Base-by-base conservation (phyloP, 2,329 filamentous ascomycete genomes). In the Blastomyces silverae region DNA sequence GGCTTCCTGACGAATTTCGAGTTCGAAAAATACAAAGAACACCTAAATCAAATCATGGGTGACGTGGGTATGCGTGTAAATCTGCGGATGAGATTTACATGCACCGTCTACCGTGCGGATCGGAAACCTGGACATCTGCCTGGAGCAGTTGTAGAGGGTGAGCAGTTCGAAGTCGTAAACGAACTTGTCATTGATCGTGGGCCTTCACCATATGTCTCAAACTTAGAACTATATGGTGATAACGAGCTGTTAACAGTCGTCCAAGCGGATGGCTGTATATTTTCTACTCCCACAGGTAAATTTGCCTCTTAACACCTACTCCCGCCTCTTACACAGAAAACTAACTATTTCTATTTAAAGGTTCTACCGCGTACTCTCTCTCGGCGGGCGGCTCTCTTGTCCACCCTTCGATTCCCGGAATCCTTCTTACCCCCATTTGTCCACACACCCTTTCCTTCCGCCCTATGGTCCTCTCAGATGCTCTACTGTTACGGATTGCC, bases 1-100 rank as follows among this genome's bases (percentile, higher is more conserved):
- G 94, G 94, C 0, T 99, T 99, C 73, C 80, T 99, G 67, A 97
- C 94, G 17, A 97, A 97, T 74, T 97, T 97, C 74, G 92, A 97
- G 74, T 99, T 94, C 73, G 86, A 91, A 67, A 85, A 88, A 70
- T 97, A 96, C 81, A 92, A 91, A 77, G 83, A 89, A 66, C 90
- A 96, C 72, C 84, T 99, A 44, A 89, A 91, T 77, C 88, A 87
- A 63, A 85, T 97, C 70, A 96, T 99, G 92, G 92, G 92, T 66
- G 91, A 95, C 65, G 86, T 89, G 1, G 94, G 94, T 64, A 97
- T 99, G 93, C 89, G 93, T 63, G 93, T 97, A 66, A 97, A 96
- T 73, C 82, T 99, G 70, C 91, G 94, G 70, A 99, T 99, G 94
- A 90, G 94, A 67, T 99, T 99, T 77, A 99, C 94, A 20, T 97